Evolutionary conservation across 208 protist species (phyloP).

Genomic region (Leishmania arabica): DNA sequence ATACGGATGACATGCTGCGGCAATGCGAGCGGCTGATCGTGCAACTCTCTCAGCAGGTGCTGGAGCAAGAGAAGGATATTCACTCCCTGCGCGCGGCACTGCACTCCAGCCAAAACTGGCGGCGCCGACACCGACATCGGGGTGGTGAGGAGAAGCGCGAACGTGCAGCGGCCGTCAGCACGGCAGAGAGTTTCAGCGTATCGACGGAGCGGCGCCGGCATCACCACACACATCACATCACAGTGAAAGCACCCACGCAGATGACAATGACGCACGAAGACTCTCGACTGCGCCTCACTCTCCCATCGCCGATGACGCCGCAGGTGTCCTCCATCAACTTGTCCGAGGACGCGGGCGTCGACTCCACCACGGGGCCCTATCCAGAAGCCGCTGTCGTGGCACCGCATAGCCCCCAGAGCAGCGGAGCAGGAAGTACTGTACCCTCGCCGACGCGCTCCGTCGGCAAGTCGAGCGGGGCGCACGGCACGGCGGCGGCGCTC

Average conservation of each 20-base stretch:
- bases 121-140: not conserved
- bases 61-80: conserved; percentile 65
- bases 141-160: not conserved
- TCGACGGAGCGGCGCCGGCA: not conserved
- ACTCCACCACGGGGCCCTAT: not conserved
- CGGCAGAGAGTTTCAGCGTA: not conserved
- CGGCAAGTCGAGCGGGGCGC: not conserved
- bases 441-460: not conserved
- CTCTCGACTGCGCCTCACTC: not conserved
- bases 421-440: not conserved
- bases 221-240: not conserved
- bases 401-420: not conserved
- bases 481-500: not conserved
- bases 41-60: conserved; percentile 47
- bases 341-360: not conserved
- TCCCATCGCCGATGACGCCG: not conserved
- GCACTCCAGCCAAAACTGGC: not conserved
- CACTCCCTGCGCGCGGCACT: conserved; percentile 26
- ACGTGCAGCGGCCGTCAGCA: not conserved
- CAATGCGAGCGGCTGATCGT: conserved; percentile 52
- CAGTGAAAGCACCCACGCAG: not conserved
- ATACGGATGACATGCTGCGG: conserved; percentile 15
- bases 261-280: not conserved
- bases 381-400: not conserved
- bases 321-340: conserved; percentile 20